phyloP scores from a whole-genome alignment of 805 yeast genomes.

The Naumovozyma baii region DNA sequence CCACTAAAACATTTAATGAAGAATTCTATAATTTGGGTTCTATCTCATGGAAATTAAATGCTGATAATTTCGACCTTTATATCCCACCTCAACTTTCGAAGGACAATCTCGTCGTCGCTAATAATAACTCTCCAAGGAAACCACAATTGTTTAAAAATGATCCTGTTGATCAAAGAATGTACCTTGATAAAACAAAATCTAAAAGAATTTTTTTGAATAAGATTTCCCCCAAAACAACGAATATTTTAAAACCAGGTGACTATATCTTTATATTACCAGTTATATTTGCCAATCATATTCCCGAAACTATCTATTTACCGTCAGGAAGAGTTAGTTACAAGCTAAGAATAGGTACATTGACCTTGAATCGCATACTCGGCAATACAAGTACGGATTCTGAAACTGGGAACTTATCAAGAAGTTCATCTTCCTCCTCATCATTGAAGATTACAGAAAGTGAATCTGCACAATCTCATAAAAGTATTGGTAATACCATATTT shows the following conservation, averaged over 20 bases:
- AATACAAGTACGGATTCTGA: background rate
- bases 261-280: constrained; percentile 59
- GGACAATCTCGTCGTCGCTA: constrained; percentile 7
- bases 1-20: constrained; percentile 34
- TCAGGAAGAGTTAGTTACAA: constrained; percentile 24
- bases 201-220: constrained; percentile 1
- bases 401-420: background rate
- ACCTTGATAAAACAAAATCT: constrained; percentile 7
- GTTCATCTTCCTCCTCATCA: constrained; percentile 1
- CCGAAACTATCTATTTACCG: constrained; percentile 41
- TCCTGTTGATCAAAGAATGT: constrained; percentile 4
- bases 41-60: constrained; percentile 37
- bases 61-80: constrained; percentile 37
- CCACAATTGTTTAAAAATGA: constrained; percentile 6
- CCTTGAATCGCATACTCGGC: constrained; percentile 2
- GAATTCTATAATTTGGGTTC: constrained; percentile 42
- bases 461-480: constrained; percentile 5
- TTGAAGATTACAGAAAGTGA: constrained; percentile 9
- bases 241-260: constrained; percentile 45
- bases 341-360: constrained; percentile 13
- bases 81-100: constrained; percentile 21
- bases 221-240: background rate
- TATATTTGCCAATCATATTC: constrained; percentile 47
- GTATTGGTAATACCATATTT: constrained; percentile 11
- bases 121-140: constrained; percentile 2